Evolutionary conservation across 176 grass and related monocot species (phyloP).

Genomic region (Rhipidocladum racemiflorum): DNA sequence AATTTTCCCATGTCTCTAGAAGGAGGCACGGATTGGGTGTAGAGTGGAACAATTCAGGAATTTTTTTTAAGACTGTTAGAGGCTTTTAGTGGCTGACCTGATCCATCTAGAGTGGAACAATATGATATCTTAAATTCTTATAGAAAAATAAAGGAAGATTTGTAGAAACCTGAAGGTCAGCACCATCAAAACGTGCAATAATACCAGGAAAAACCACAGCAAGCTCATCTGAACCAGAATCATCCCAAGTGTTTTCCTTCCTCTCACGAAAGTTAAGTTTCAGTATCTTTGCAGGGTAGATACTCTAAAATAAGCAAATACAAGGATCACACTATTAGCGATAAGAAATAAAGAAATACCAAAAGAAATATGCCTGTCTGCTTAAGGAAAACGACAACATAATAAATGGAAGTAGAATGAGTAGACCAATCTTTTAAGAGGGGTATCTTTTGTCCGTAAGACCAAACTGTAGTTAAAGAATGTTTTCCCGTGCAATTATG

Average conservation of each 20-base stretch:
- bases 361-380: not conserved
- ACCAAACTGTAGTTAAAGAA: not conserved
- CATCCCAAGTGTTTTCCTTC: slow-evolving; percentile 46
- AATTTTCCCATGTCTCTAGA: not conserved
- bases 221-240: slow-evolving; percentile 63
- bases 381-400: not conserved
- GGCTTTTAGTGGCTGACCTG: not conserved
- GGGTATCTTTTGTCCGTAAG: not conserved
- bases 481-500: not conserved
- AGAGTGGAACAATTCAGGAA: not conserved
- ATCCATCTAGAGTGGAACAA: not conserved
- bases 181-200: slow-evolving; percentile 69
- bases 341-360: not conserved
- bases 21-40: not conserved
- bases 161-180: slow-evolving; percentile 68
- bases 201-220: slow-evolving; percentile 62
- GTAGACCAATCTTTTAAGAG: not conserved
- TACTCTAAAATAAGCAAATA: slow-evolving; percentile 53
- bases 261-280: slow-evolving; percentile 55
- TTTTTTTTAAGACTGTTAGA: not conserved
- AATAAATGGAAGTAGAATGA: slow-evolving; percentile 2
- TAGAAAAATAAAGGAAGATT: slow-evolving; percentile 10
- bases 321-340: slow-evolving; percentile 11
- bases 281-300: slow-evolving; percentile 66
- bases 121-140: slow-evolving; percentile 4